Evolutionary conservation across 2,329 filamentous ascomycete species (phyloP), one percentile per base, ranked within the genome.

Genomic region (Achaetomium macrosporum): DNA sequence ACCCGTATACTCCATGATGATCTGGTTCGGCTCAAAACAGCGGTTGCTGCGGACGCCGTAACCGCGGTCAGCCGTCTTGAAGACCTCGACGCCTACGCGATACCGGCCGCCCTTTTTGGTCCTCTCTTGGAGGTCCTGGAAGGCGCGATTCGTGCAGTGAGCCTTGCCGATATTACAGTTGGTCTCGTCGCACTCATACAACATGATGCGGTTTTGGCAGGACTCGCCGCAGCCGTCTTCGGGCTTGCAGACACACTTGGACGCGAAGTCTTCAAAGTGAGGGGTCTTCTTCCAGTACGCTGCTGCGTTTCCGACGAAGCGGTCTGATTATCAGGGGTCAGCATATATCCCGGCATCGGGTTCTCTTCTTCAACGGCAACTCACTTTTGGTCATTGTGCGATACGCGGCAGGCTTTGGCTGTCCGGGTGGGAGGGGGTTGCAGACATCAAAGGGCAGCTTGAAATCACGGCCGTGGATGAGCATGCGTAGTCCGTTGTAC

Each of bases 1-100:
- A 39, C 93, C 93, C 0, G 91, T 92, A 66, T 99, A 99, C 66
- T 99, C 93, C 73, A 97, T 92, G 65, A 99, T 97, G 67, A 99
- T 95, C 72, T 97, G 90, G 64, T 92, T 84, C 1, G 91, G 82
- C 53, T 85, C 77, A 68, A 97, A 99, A 56, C 84, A 86, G 43
- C 93, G 84, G 70, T 92, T 96, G 66, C 88, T 89, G 56, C 93
- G 86, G 46, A 99, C 90, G 48, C 93, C 93, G 67, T 92, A 91
- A 29, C 93, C 93, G 54, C 91, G 84, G 70, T 95, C 88, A 17
- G 76, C 72, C 1, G 93, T 97, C 73, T 96, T 91, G 70, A 96
- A 83, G 39, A 97, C 91, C 68, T 99, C 93, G 9, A 99, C 91
- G 43, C 93, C 93, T 55, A 96, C 85, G 61, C 93, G 86, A 66